Base-by-base conservation (phyloP, 2,329 filamentous ascomycete species). In the Helicocarpus griseus region DNA sequence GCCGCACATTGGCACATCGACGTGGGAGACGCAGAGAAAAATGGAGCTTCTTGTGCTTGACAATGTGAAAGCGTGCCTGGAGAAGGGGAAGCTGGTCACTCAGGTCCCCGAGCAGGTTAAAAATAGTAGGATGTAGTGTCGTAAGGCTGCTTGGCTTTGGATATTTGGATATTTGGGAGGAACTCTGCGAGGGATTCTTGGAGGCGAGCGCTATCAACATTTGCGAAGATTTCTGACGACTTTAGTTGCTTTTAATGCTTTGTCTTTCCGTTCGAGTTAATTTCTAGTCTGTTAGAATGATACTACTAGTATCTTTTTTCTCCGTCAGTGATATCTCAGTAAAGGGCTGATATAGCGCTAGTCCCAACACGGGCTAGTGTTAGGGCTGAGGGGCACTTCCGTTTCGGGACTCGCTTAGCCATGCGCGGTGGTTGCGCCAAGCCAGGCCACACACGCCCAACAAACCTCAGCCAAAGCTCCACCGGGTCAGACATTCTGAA, bases 1-100 rank as follows among this genome's bases (percentile, higher is more conserved):
- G 55, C 80, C 80, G 36, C 80, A 83, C 58, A 76, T 83, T 56
- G 80, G 79, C 19, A 83, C 79, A 1, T 74, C 68, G 54, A 82
- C 79, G 9, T 77, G 73, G 60, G 79, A 82, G 64, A 81, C 78
- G 21, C 78, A 81, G 66, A 76, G 73, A 56, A 77, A 80, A 50
- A 82, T 82, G 79, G 79, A 82, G 62, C 60, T 80, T 49, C 61
- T 81, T 56, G 78, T 81, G 17, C 54, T 82, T 61, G 72, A 78
- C 29, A 82, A 82, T 56, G 56, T 84, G 62, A 74, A 74, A 60
- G 73, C 68, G 29, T 79, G 76, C 5, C 71, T 83, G 36, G 74
- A 81, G 59, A 73, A 76, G 53, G 78, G 77, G 4, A 73, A 73
- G 53, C 64, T 84, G 62, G 65, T 82, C 52, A 83, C 81, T n/a